A percentile compares a stretch with the other conserved stretches of the same genome.
Evolutionary conservation across 305 asterid species (phyloP).

Genomic region (Euphrasia arctica): DNA sequence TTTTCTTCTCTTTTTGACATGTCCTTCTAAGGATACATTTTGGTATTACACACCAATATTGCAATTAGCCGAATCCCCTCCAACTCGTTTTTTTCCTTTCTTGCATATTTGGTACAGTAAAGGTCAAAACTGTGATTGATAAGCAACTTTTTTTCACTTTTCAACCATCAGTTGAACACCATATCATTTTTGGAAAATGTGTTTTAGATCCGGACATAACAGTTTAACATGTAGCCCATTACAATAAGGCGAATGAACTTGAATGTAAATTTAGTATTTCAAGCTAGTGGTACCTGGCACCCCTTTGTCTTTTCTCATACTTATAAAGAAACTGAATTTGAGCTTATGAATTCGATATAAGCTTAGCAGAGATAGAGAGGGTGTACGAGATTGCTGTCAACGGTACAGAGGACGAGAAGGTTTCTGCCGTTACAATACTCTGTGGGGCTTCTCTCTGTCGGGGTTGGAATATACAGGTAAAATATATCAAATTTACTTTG

Average conservation of each 20-base stretch:
- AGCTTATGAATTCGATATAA: slow-evolving; percentile 63
- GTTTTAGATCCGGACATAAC: not conserved
- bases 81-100: not conserved
- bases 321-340: slow-evolving; percentile 55
- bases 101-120: not conserved
- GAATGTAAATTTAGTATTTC: slow-evolving; percentile 6
- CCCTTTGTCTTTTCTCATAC: not conserved
- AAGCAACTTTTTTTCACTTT: not conserved
- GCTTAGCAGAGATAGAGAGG: slow-evolving; percentile 98
- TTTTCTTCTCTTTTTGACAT: too few species aligned
- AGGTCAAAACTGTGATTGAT: not conserved
- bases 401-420: slow-evolving; percentile 90
- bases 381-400: slow-evolving; percentile 80
- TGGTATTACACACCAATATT: not conserved
- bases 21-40: too few species aligned
- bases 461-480: slow-evolving; percentile 87
- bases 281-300: slow-evolving; percentile 22
- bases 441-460: slow-evolving; percentile 96
- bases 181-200: not conserved
- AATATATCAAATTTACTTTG: slow-evolving; percentile 28
- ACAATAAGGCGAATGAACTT: not conserved
- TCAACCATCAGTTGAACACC: not conserved
- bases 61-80: not conserved
- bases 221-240: not conserved
- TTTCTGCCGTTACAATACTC: slow-evolving; percentile 85